Percentiles rank a stretch among this genome's conserved stretches.
phyloP scores from a whole-genome alignment of 768 basidiomycete genomes.

The Mycena alexandri region DNA sequence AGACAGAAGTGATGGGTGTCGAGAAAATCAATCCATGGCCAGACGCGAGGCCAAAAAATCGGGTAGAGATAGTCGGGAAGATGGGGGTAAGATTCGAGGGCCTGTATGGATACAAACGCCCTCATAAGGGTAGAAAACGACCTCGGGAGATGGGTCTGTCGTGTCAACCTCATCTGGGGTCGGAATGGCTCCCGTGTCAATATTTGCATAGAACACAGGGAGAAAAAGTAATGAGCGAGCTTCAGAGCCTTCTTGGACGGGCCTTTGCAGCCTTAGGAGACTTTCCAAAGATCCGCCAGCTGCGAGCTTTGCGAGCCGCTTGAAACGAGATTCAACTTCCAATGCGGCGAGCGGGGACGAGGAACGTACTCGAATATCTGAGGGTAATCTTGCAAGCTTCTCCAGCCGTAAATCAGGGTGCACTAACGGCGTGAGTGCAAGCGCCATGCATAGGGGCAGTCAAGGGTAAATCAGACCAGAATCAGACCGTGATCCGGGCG shows the following conservation, averaged over 20 bases:
- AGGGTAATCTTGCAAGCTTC: constrained; percentile 4
- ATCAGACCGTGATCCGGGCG: too few species aligned
- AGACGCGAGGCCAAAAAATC: constrained; percentile 11
- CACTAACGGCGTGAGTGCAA: not conserved
- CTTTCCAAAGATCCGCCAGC: constrained; percentile 16
- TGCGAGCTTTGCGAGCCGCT: constrained; percentile 17
- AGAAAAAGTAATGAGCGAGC: not conserved
- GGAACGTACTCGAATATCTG: constrained; percentile 12
- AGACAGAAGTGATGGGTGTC: constrained; percentile 9
- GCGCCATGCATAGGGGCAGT: constrained; percentile 15
- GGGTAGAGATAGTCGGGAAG: not conserved
- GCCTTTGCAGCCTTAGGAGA: constrained; percentile 2
- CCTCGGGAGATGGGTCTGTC: not conserved
- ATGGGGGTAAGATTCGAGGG: not conserved
- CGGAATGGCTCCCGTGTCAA: not conserved
- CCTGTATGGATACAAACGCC: constrained; percentile 13
- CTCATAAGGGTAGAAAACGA: constrained; percentile 12
- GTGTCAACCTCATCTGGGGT: constrained; percentile 11
- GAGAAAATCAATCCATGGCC: constrained; percentile 12
- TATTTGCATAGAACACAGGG: constrained; percentile 19
- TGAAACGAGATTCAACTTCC: not conserved
- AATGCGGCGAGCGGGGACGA: not conserved
- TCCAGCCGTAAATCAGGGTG: constrained; percentile 16
- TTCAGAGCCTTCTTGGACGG: not conserved
- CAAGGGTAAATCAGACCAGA: not conserved